These are phyloP conservation scores for Vigna trinervia DNA, from an alignment of 306 rosid species.

Conservation along the genomic window DNA sequence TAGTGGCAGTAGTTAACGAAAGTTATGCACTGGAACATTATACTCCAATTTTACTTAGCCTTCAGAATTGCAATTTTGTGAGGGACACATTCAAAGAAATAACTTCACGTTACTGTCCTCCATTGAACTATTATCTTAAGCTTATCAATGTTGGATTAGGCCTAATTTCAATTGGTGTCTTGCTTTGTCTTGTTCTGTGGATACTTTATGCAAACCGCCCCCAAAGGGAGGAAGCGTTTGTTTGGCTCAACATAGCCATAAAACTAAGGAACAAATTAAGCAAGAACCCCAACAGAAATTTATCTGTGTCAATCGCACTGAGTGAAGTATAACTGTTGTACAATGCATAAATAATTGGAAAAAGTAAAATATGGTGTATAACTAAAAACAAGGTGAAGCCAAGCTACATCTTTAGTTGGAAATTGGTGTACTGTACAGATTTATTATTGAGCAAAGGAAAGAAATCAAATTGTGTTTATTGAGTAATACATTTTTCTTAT, in stretches of 20 bases:
- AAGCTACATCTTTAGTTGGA: constrained; percentile 62
- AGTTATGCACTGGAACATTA: constrained; percentile 89
- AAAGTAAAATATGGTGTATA: background rate
- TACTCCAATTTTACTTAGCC: constrained; percentile 73
- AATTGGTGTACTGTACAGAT: constrained; percentile 18
- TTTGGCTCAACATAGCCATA: constrained; percentile 48
- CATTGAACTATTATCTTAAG: constrained; percentile 70
- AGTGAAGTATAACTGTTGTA: constrained; percentile 46
- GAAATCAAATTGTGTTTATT: constrained; percentile 27
- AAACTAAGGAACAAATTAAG: constrained; percentile 48
- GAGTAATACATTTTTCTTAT: too few relatives aligned
- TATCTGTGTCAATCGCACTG: constrained; percentile 43
- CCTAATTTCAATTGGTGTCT: constrained; percentile 74
- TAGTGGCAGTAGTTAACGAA: constrained; percentile 73
- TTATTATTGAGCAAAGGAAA: constrained; percentile 8
- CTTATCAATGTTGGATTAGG: constrained; percentile 76
- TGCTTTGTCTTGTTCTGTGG: constrained; percentile 92
- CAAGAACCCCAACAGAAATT: constrained; percentile 35
- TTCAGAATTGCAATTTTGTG: constrained; percentile 89
- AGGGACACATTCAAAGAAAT: constrained; percentile 78
- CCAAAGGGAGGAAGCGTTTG: constrained; percentile 87
- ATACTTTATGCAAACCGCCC: constrained; percentile 87
- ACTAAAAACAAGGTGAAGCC: constrained; percentile 41
- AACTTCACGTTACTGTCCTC: constrained; percentile 72
- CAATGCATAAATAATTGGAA: background rate